Evolutionary conservation across 345 rosid genomes (phyloP).

Genomic region (Erodium maritimum): DNA sequence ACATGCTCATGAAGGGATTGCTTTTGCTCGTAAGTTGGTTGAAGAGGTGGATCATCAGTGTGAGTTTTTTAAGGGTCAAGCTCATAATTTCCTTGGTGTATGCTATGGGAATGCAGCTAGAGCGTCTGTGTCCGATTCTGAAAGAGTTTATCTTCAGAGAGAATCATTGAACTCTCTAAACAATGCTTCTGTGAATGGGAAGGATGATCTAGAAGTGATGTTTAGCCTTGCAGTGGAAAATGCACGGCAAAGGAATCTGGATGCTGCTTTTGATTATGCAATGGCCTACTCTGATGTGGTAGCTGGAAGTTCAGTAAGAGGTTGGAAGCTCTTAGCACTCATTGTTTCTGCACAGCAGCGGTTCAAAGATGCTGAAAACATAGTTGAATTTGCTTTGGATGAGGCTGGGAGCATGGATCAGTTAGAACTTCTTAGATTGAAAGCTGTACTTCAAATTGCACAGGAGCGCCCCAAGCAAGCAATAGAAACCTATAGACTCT

Average conservation of each 20-base stretch:
- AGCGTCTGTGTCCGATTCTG: slow-evolving; percentile 52
- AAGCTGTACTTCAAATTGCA: slow-evolving; percentile 68
- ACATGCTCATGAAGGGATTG: slow-evolving; percentile 54
- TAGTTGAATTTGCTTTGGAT: slow-evolving; percentile 60
- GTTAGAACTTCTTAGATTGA: slow-evolving; percentile 67
- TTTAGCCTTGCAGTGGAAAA: slow-evolving; percentile 60
- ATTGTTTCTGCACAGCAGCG: slow-evolving; percentile 65
- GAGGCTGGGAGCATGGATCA: slow-evolving; percentile 57
- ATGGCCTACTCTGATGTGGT: slow-evolving; percentile 42
- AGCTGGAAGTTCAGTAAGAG: slow-evolving; percentile 47
- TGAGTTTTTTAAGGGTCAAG: slow-evolving; percentile 47
- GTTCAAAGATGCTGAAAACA: slow-evolving; percentile 59
- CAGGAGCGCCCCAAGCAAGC: slow-evolving; percentile 81
- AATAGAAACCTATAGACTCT: slow-evolving; percentile 67
- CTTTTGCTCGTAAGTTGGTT: slow-evolving; percentile 41
- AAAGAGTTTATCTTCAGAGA: slow-evolving; percentile 47
- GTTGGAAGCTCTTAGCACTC: slow-evolving; percentile 67
- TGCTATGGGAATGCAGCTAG: slow-evolving; percentile 81
- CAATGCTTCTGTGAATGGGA: slow-evolving; percentile 35
- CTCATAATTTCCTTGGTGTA: slow-evolving; percentile 67
- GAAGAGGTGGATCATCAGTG: slow-evolving; percentile 21
- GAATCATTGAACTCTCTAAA: slow-evolving; percentile 51
- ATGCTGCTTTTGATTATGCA: slow-evolving; percentile 52
- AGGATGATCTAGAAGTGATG: slow-evolving; percentile 45
- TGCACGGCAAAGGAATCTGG: slow-evolving; percentile 76